These are phyloP conservation scores for Madurella mycetomatis DNA, from an alignment of 2,329 filamentous ascomycete genomes.

Conservation along the genomic window DNA sequence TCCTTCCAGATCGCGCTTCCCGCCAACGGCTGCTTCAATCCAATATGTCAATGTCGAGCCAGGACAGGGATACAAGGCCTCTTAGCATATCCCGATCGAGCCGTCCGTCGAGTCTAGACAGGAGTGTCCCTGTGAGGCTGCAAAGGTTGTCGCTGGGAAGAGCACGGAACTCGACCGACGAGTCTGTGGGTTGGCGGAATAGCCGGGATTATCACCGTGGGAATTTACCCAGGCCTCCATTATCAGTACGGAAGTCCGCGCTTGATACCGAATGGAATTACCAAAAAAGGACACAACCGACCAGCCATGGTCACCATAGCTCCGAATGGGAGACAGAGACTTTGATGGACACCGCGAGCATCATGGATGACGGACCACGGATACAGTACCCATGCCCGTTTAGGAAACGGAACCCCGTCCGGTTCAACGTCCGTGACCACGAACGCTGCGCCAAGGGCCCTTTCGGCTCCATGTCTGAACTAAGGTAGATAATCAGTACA, in stretches of 20 bases:
- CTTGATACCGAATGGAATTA: neutral
- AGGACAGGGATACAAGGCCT: neutral
- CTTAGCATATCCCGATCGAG: neutral
- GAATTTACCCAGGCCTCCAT: neutral
- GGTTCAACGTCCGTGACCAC: constrained; percentile 44
- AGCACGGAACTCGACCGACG: neutral
- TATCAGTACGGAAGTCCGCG: neutral
- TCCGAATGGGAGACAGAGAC: constrained; percentile 15
- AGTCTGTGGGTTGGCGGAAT: neutral
- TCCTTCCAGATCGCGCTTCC: neutral
- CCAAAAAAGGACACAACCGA: neutral
- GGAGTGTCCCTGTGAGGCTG: neutral
- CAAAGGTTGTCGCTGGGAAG: neutral
- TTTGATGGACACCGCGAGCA: neutral
- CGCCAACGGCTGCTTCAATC: neutral
- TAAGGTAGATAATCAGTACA: constrained; percentile 31
- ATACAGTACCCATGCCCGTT: constrained; percentile 36
- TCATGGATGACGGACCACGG: neutral
- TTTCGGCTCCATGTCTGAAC: constrained; percentile 39
- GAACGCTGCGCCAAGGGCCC: constrained; percentile 42
- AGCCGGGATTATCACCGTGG: neutral
- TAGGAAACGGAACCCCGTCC: constrained; percentile 40
- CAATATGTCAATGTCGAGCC: neutral
- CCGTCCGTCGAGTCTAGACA: neutral
- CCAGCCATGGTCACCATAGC: neutral